Evolutionary conservation across 2,329 filamentous ascomycete species (phyloP), one percentile per base, ranked within the genome.

Genomic region (Xylariaceae sp.): DNA sequence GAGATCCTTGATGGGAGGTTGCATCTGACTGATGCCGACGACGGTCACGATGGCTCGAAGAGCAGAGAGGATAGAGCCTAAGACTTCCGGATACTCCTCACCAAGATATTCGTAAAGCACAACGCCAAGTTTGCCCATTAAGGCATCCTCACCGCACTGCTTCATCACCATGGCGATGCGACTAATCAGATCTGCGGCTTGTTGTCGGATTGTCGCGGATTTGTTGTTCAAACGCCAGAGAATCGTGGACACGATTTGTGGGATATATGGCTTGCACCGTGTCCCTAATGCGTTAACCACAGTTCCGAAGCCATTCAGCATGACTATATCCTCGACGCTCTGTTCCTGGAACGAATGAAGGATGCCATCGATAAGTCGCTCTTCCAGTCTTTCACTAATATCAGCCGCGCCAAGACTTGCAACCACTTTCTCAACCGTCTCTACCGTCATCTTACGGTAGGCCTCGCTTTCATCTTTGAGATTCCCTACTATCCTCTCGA

Each of bases 91-190:
- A 61, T 98, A 98, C 66, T 98, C 93, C 72, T 98, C 93, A 67
- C 93, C 93, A 1, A 98, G 81, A 63, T 97, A 97, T 70, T 98
- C 93, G 73, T 98, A 98, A 19, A 98, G 79, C 10, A 96, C 91
- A 45, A 95, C 79, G 57, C 92, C 89, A 27, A 98, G 82, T 69
- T 96, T 96, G 58, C 90, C 90, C 83, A 98, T 93, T 42, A 97
- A 77, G 1, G 86, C 87, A 67, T 98, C 93, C 66, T 98, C 92
- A 40, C 90, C 91, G 63, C 93, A 98, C 69, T 97, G 91, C 71
- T 94, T 94, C 91, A 98, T 97, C 40, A 97, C 92, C 77, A 96
- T 92, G 5, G 93, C 93, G 60, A 98, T 95, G 19, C 93, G 88
- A 7, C 91, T 95, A 56, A 98, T 94, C 37, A 98, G 79, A 66